Base-by-base conservation (phyloP, 169 alveolate genomes). In the Perkinsus olseni region DNA sequence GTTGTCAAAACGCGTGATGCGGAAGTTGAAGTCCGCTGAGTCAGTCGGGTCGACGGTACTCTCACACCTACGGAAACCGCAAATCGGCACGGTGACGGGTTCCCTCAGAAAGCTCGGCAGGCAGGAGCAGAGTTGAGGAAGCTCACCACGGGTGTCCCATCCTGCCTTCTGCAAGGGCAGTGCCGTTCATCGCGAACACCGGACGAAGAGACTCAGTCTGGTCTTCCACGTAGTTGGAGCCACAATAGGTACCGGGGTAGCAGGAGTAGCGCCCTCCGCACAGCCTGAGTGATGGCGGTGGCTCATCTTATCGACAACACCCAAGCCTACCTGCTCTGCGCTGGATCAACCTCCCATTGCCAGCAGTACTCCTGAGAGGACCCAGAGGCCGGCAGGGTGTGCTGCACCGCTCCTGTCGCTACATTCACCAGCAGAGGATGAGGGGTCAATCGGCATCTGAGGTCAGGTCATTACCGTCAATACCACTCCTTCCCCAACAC, bases 21-120 rank as follows among this genome's bases (percentile, higher is more conserved):
- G 74, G 91, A 92, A 74, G 92, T 92, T 92, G 92, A 62, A 62
- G 92, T 45, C 92, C 13, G 74, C 74, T 24, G 74, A 91, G 31
- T 91, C 74, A 21, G 74, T 91, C 13, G 74, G 92, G 92, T 13
- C 34, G 38, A 91, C 37, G 36, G 51, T 39, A 91, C 51, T 39
- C 34, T 24, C 92, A 39, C 74, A 39, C 92, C 92, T 39, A 39
- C 92, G 31, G 21, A 40, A 6, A 40, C 50, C 21, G 11, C 50
- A 3, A 6, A 40, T 3, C 11, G 11, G 50, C 50, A 40, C 50
- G n/a, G n/a, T n/a, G n/a, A n/a, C n/a, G n/a, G n/a, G n/a, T n/a
- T n/a, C n/a, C n/a, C n/a, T n/a, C n/a, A n/a, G n/a, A n/a, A n/a
- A n/a, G n/a, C n/a, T n/a, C n/a, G n/a, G n/a, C n/a, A n/a, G n/a